phyloP scores from a whole-genome alignment of 176 grass and related monocot species.

The Puya raimondii region DNA sequence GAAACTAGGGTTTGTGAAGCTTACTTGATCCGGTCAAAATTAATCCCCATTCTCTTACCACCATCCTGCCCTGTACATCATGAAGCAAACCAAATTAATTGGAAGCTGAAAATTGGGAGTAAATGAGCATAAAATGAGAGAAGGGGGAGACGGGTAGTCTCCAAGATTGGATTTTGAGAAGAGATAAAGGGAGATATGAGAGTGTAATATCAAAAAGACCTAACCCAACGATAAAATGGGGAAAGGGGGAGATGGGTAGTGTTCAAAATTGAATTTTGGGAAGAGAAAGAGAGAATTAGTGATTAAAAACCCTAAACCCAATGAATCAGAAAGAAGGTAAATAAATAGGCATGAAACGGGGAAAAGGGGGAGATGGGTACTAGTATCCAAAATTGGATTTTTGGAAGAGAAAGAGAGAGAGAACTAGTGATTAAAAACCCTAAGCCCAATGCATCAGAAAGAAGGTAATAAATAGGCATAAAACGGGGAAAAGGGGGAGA shows the following conservation, averaged over 20 bases:
- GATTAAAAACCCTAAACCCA: background rate
- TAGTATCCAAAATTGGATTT: background rate
- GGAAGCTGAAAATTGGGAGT: too few relatives aligned
- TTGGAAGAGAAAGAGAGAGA: background rate
- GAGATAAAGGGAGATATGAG: too few relatives aligned
- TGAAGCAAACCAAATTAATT: background rate
- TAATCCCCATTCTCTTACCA: constrained; percentile 78
- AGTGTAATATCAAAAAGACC: background rate
- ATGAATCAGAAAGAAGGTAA: background rate
- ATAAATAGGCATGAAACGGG: background rate
- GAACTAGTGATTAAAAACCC: background rate
- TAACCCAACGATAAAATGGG: background rate
- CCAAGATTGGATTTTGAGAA: background rate
- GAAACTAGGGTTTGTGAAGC: background rate
- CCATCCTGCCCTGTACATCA: constrained; percentile 56
- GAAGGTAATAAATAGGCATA: background rate
- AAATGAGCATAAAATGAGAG: background rate
- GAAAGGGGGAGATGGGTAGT: background rate
- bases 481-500: background rate
- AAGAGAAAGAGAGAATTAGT: too few relatives aligned
- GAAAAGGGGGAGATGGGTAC: background rate
- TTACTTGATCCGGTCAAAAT: constrained; percentile 85
- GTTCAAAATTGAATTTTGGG: background rate
- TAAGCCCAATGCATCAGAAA: background rate
- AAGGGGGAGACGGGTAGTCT: background rate